These are phyloP conservation scores for Mycosphaerella arachidis DNA, from an alignment of 2,329 filamentous ascomycete species.

Conservation along the genomic window DNA sequence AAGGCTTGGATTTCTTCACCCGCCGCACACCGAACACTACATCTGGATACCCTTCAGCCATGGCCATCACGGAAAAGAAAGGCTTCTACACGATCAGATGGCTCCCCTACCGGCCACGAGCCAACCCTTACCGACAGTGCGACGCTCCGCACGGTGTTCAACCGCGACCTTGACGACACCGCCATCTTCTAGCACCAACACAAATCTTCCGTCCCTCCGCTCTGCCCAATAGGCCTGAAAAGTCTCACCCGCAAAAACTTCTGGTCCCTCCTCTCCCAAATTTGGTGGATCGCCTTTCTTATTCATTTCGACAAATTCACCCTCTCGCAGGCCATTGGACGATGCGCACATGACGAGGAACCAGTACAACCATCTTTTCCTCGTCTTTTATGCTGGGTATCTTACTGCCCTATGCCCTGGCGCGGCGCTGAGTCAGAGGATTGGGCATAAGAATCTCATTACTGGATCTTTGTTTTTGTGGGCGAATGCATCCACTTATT, in stretches of 20 bases:
- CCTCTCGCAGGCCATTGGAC: slow-evolving; percentile 5
- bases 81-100: too few relatives aligned
- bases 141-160: neutral
- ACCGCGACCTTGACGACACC: neutral
- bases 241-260: slow-evolving; percentile 2
- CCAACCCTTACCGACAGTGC: too few relatives aligned
- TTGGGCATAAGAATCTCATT: slow-evolving; percentile 9
- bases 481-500: slow-evolving; percentile 1
- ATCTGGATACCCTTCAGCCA: too few relatives aligned
- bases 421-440: slow-evolving; percentile 1
- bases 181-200: neutral
- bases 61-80: too few relatives aligned
- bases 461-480: slow-evolving; percentile 2
- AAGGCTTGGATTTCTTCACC: too few relatives aligned
- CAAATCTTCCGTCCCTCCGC: neutral
- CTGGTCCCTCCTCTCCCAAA: slow-evolving; percentile 1
- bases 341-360: neutral
- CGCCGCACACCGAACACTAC: too few relatives aligned
- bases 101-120: too few relatives aligned
- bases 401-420: slow-evolving; percentile 4
- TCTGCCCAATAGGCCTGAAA: neutral
- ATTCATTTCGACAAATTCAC: slow-evolving; percentile 7
- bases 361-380: slow-evolving; percentile 4
- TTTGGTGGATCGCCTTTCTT: slow-evolving; percentile 6
- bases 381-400: slow-evolving; percentile 4